Evolutionary conservation across 106 monocot species (phyloP), one percentile per base, ranked within the genome.

Genomic region (Allium cepa): DNA sequence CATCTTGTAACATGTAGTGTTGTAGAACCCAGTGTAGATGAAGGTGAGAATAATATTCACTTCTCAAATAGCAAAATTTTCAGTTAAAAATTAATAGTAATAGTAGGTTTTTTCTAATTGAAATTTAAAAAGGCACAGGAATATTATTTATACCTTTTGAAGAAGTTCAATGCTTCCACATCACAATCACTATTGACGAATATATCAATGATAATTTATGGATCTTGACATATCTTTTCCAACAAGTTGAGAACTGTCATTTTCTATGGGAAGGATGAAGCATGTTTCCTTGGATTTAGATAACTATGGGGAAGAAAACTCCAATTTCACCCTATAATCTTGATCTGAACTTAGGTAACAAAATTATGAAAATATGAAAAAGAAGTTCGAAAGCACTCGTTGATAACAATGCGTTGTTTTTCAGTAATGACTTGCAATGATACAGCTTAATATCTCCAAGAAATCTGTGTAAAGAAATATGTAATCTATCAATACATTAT

Each of bases 141-240:
- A 26, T 17, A 66, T 13, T 2, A n/a, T n/a, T n/a, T n/a, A n/a
- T n/a, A n/a, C n/a, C n/a, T n/a, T n/a, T n/a, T n/a, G n/a, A n/a
- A n/a, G 4, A 99, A 85, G 72, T 99, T 99, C 49, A 92, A 87
- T 67, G 92, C 86, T 71, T 99, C 92, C 63, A 99, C 92, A 74
- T 99, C 93, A 68, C 97, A 99, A 69, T 99, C 97, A 81, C 93
- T 92, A 69, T 93, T 99, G 60, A 93, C 97, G 79, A 99, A 99
- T 47, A 88, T 83, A 81, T 99, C 92, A 70, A 99, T 79, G 59
- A 87, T 83, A 71, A 87, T 85, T 67, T 99, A 92, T 13, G 97
- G 65, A 67, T 99, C 92, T 48, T 99, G 80, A 70, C 77, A 90
- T n/a, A 99, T 85, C 79, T 83, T 90, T 74, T 99, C 90, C 72